These are phyloP conservation scores for Chenopodium quinoa DNA, from an alignment of 148 eudicot species.

Conservation along the genomic window DNA sequence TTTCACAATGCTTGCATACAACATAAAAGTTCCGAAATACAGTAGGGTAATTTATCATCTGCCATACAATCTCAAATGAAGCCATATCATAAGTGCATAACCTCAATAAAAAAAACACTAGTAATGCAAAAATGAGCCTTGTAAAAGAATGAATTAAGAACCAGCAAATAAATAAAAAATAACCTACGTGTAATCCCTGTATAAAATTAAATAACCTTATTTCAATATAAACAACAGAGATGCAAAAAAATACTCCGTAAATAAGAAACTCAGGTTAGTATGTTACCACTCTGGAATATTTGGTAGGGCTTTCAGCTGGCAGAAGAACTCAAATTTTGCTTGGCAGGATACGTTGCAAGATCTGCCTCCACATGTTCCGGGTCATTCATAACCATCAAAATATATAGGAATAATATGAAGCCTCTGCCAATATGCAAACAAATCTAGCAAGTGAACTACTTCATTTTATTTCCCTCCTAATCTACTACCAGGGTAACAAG, in stretches of 20 bases:
- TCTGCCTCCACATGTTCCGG: not conserved
- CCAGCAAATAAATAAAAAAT: not conserved
- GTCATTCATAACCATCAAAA: conserved; percentile 1
- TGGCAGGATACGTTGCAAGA: not conserved
- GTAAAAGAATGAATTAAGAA: not conserved
- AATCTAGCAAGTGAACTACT: not conserved
- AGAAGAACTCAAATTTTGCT: not conserved
- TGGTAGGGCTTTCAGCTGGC: not conserved
- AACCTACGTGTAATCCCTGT: not conserved
- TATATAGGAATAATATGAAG: not conserved
- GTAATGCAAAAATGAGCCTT: not conserved
- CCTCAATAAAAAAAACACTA: not conserved
- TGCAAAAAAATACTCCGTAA: not conserved
- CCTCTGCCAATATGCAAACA: not conserved
- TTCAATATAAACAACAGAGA: not conserved
- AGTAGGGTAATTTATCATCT: no score
- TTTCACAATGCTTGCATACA: no score
- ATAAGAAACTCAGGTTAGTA: not conserved
- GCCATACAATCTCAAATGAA: not conserved
- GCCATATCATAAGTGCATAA: not conserved
- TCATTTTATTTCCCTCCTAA: no score
- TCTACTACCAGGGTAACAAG: not conserved
- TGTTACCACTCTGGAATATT: not conserved
- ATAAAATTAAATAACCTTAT: not conserved
- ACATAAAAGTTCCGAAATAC: no score